Evolutionary conservation across 768 basidiomycete species (phyloP).

Genomic region (Clitopilus hobsonii): DNA sequence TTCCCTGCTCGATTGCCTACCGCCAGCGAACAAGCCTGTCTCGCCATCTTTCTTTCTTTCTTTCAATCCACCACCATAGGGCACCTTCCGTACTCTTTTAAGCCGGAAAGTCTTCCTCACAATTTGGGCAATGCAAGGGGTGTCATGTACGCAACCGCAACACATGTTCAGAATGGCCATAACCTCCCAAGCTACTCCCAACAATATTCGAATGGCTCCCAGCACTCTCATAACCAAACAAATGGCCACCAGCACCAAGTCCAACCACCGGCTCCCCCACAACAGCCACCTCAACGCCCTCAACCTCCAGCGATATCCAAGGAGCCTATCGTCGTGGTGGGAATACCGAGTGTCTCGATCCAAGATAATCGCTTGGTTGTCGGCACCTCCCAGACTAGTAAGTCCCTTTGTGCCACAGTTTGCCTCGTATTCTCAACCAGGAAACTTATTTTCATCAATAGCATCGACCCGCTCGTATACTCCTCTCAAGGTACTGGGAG

Average conservation of each 20-base stretch:
- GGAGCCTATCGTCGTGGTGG: conserved; percentile 64
- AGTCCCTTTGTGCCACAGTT: conserved; percentile 23
- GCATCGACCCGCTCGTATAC: conserved; percentile 88
- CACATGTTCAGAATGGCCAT: conserved; percentile 41
- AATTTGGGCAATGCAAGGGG: conserved; percentile 50
- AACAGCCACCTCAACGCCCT: conserved; percentile 22
- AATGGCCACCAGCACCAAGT: conserved; percentile 20
- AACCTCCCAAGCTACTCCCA: conserved; percentile 29
- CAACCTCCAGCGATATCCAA: conserved; percentile 32
- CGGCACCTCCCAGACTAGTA: conserved; percentile 68
- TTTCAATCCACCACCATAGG: not conserved
- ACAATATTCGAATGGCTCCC: conserved; percentile 21
- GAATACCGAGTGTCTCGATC: conserved; percentile 74
- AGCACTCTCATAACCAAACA: conserved; percentile 7
- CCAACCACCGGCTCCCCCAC: conserved; percentile 25
- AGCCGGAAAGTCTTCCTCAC: conserved; percentile 22
- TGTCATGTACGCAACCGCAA: conserved; percentile 53
- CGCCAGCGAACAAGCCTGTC: conserved; percentile 8
- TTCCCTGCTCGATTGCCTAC: conserved; percentile 14
- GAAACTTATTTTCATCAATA: conserved; percentile 21
- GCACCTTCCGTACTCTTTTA: conserved; percentile 14
- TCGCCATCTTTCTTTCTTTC: conserved; percentile 11
- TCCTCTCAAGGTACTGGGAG: conserved; percentile 93
- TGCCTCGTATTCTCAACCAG: conserved; percentile 3
- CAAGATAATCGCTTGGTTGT: conserved; percentile 66